These are phyloP conservation scores for Tuber indicum DNA, from an alignment of 495 filamentous ascomycete genomes.

Conservation along the genomic window DNA sequence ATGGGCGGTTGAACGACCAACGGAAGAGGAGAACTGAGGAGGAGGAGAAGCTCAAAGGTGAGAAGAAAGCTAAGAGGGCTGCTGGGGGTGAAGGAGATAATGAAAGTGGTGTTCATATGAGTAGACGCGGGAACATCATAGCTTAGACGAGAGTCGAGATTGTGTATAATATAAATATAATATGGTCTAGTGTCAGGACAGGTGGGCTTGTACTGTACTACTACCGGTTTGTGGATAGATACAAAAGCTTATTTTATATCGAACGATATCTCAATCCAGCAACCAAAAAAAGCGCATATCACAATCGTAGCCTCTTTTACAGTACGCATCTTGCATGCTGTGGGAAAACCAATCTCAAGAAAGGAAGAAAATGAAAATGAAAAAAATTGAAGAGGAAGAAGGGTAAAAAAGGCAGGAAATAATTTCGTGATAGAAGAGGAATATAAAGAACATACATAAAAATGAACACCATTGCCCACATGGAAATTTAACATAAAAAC, in stretches of 20 bases:
- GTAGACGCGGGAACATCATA: constrained; percentile 29
- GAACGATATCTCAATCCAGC: neutral
- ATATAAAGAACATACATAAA: constrained; percentile 18
- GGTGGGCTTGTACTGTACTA: neutral
- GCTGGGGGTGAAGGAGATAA: constrained; percentile 19
- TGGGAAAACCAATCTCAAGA: constrained; percentile 19
- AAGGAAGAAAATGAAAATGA: constrained; percentile 26
- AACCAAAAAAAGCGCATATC: neutral
- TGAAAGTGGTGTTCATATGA: constrained; percentile 40
- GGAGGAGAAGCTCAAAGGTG: constrained; percentile 51
- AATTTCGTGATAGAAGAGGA: constrained; percentile 24
- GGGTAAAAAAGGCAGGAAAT: constrained; percentile 16
- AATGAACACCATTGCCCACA: constrained; percentile 37
- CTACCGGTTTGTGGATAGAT: constrained; percentile 6
- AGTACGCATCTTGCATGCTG: constrained; percentile 6
- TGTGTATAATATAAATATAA: constrained; percentile 21
- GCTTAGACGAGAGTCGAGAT: constrained; percentile 16
- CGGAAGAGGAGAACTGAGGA: constrained; percentile 50
- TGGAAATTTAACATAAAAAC: constrained; percentile 33
- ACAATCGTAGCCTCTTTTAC: neutral
- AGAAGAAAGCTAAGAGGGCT: constrained; percentile 47
- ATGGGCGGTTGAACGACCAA: constrained; percentile 78
- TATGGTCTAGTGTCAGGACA: constrained; percentile 14
- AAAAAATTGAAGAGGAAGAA: constrained; percentile 18
- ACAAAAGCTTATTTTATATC: constrained; percentile 8